Evolutionary conservation across 148 eudicot species (phyloP).

Genomic region (Pharnaceum exiguum): DNA sequence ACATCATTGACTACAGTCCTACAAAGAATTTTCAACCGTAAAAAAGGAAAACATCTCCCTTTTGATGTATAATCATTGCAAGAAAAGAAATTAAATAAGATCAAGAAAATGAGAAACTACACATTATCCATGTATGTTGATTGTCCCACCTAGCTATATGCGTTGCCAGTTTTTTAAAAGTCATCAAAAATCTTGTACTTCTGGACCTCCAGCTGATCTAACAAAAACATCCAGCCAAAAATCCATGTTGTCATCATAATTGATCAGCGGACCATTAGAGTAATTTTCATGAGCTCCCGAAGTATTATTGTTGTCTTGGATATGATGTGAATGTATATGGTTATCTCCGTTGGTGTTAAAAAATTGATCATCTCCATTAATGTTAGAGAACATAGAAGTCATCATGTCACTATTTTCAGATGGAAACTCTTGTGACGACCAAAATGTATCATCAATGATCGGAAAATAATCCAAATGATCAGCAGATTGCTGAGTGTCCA

Average conservation of each 20-base stretch:
- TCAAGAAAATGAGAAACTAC: neutral
- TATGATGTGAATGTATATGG: neutral
- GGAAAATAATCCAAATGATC: slow-evolving; percentile 22
- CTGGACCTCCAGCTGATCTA: slow-evolving; percentile 27
- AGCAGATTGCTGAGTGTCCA: neutral
- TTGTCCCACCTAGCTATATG: neutral
- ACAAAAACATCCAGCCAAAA: slow-evolving; percentile 51
- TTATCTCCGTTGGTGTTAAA: neutral
- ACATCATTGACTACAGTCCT: slow-evolving; percentile 4
- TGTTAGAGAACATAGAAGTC: neutral
- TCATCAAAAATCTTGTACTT: slow-evolving; percentile 41
- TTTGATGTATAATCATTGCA: no score
- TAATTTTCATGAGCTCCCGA: neutral
- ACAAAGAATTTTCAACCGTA: no score
- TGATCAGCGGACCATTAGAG: neutral
- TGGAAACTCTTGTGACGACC: slow-evolving; percentile 33
- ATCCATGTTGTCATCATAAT: slow-evolving; percentile 19
- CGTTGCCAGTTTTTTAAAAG: no score
- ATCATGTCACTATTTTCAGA: neutral
- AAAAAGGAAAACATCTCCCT: no score
- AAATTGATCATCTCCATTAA: neutral
- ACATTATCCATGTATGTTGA: neutral
- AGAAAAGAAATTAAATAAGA: neutral
- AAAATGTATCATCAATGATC: slow-evolving; percentile 52
- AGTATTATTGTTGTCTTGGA: neutral